Percentiles rank a stretch among this genome's conserved stretches.
These are phyloP conservation scores for Neurospora sp. DNA, from an alignment of 495 filamentous ascomycete species.

Conservation along the genomic window DNA sequence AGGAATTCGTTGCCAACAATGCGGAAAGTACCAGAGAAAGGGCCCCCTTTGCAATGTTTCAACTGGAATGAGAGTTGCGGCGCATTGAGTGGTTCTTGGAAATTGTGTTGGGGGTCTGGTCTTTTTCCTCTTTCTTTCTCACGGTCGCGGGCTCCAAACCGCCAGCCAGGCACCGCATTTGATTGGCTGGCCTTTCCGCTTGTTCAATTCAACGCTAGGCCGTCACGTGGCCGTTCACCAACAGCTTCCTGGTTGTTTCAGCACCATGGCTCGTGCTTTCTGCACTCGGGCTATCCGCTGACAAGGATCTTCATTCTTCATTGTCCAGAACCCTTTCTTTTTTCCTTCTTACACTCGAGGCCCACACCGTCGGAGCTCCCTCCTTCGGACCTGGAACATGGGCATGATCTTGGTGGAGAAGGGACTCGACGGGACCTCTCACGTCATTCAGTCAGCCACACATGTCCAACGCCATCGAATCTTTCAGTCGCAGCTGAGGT, in stretches of 20 bases:
- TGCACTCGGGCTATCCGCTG: neutral
- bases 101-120: conserved; percentile 7
- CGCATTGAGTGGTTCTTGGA: neutral
- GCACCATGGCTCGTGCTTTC: neutral
- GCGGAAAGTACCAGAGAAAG: neutral
- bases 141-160: neutral
- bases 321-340: neutral
- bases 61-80: neutral
- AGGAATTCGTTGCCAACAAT: neutral
- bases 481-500: neutral
- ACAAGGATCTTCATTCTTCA: neutral
- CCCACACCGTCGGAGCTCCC: neutral
- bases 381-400: neutral
- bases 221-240: too few species aligned
- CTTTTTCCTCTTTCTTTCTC: neutral
- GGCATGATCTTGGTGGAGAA: neutral
- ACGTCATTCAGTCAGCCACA: neutral
- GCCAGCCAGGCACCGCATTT: neutral
- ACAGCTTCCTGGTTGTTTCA: neutral
- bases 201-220: neutral
- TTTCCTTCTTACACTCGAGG: neutral
- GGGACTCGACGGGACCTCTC: neutral
- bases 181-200: neutral
- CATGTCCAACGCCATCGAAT: neutral
- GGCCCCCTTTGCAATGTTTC: neutral